Conservation (phyloP, 805 yeast genomes). For the Kodamaea sagamina region DNA sequence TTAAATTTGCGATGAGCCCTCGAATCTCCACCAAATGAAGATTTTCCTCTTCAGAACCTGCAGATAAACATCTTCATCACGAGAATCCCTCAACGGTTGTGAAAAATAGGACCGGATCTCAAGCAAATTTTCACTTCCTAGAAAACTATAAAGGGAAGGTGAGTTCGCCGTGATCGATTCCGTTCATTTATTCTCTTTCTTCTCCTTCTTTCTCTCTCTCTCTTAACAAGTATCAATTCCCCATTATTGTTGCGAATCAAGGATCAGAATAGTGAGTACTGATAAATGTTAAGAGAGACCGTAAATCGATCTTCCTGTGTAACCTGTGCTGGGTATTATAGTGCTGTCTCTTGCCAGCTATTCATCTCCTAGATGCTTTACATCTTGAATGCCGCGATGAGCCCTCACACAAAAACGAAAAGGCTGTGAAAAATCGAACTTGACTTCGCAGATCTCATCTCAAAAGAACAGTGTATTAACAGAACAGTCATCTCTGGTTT, state of each 20-base stretch:
- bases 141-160: slow-evolving; percentile 13
- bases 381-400: no score
- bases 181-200: slow-evolving; percentile 15
- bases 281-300: slow-evolving; percentile 11
- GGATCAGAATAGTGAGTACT: slow-evolving; percentile 13
- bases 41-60: no score
- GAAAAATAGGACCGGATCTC: neutral
- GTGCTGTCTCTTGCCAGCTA: neutral
- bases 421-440: no score
- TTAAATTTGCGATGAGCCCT: slow-evolving; percentile 4
- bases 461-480: no score
- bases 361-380: no score
- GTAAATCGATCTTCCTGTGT: neutral
- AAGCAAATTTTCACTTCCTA: neutral
- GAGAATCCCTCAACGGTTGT: no score
- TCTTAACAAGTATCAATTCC: slow-evolving; percentile 39
- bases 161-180: slow-evolving; percentile 13
- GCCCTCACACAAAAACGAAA: no score
- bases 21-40: neutral
- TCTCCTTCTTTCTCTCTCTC: slow-evolving; percentile 38
- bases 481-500: slow-evolving; percentile 5
- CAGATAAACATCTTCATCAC: no score
- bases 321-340: neutral
- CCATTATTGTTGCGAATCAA: slow-evolving; percentile 21
- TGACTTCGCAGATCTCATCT: no score